These are phyloP conservation scores for Aspergillus sp. DNA, from an alignment of 2,329 filamentous ascomycete species.

Conservation along the genomic window DNA sequence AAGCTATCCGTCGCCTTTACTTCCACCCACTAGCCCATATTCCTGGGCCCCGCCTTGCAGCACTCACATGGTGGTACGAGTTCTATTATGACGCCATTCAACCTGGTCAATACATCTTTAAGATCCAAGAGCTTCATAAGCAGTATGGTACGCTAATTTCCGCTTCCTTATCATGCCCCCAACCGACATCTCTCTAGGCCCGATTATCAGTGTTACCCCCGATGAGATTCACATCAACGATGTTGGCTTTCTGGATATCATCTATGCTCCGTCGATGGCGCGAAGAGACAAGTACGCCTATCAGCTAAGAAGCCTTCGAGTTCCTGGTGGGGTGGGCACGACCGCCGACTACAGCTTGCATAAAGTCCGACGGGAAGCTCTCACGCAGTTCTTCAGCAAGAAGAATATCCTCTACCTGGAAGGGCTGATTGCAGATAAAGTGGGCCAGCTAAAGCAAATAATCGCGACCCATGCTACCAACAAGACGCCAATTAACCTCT, in stretches of 20 bases:
- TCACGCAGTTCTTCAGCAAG: slow-evolving; percentile 39
- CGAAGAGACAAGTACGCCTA: slow-evolving; percentile 33
- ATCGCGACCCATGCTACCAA: slow-evolving; percentile 3
- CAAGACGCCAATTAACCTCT: slow-evolving; percentile 25
- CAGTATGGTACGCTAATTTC: slow-evolving; percentile 36
- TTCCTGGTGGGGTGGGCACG: slow-evolving; percentile 33
- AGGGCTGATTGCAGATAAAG: slow-evolving; percentile 30
- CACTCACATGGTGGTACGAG: slow-evolving; percentile 16
- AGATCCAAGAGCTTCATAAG: slow-evolving; percentile 40
- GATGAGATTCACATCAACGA: slow-evolving; percentile 45
- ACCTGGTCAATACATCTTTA: slow-evolving; percentile 36
- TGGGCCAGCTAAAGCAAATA: slow-evolving; percentile 22
- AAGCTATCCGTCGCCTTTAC: background rate
- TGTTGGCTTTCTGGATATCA: slow-evolving; percentile 22
- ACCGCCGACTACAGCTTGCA: slow-evolving; percentile 35
- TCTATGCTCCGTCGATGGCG: slow-evolving; percentile 31
- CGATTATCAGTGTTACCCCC: slow-evolving; percentile 45
- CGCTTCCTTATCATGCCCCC: too few species aligned
- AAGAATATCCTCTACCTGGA: slow-evolving; percentile 32
- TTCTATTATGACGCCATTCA: slow-evolving; percentile 24
- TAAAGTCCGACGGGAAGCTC: slow-evolving; percentile 33
- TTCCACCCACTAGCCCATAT: slow-evolving; percentile 4
- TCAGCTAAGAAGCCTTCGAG: slow-evolving; percentile 28
- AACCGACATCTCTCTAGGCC: slow-evolving; percentile 27
- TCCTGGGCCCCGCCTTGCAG: slow-evolving; percentile 20